Conservation (phyloP, 495 filamentous ascomycete species). For the Neurospora cerealis region DNA sequence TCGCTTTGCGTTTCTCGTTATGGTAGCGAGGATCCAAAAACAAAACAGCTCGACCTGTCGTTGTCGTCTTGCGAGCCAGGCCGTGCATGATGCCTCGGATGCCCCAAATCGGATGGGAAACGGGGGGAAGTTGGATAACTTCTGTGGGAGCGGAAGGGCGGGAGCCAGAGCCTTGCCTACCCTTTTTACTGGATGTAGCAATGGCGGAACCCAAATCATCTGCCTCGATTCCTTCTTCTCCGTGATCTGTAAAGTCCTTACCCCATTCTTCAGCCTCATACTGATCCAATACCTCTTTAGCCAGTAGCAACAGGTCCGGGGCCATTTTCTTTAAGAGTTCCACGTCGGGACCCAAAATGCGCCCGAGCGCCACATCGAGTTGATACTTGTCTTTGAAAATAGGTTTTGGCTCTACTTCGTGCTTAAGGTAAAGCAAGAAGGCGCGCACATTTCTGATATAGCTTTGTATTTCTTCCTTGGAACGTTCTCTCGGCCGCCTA, state of each 20-base stretch:
- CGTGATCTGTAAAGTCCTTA: background rate
- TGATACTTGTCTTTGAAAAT: background rate
- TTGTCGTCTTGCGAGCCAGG: constrained; percentile 9
- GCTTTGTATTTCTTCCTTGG: background rate
- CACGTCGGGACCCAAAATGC: background rate
- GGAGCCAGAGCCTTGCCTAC: background rate
- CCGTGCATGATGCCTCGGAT: constrained; percentile 31
- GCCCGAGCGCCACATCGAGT: background rate
- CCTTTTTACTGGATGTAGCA: background rate
- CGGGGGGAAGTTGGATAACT: constrained; percentile 9
- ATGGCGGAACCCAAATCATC: background rate
- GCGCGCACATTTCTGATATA: background rate
- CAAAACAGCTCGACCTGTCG: constrained; percentile 3
- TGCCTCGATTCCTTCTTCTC: background rate
- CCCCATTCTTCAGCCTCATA: background rate
- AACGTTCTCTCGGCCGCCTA: background rate
- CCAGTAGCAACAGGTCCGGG: background rate
- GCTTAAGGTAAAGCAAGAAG: background rate
- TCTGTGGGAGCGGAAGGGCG: background rate
- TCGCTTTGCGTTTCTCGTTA: constrained; percentile 6
- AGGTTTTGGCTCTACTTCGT: background rate
- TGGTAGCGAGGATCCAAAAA: constrained; percentile 18
- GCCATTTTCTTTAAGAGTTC: background rate
- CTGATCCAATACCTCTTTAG: background rate
- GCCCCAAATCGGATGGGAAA: constrained; percentile 22